Base-by-base conservation (phyloP, 106 monocot genomes). In the Apostasia shenzhenica region DNA sequence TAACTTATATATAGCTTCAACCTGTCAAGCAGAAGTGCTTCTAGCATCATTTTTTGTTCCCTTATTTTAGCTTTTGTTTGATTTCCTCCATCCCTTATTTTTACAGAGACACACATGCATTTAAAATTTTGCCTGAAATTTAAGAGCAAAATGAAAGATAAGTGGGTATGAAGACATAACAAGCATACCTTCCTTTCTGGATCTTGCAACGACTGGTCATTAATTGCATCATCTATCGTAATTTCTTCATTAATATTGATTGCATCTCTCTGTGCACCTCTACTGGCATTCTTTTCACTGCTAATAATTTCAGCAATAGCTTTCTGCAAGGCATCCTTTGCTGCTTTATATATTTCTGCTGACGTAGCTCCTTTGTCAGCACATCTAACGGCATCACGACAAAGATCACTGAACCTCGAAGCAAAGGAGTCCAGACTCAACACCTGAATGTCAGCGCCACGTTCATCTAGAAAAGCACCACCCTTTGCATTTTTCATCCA, bases 241-340 rank as follows among this genome's bases (percentile, higher is more conserved):
- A 95, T 80, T 69, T 91, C 95, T 59, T 95, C 95, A 80, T 95
- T 95, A 56, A 95, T 95, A 64, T 95, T 95, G 66, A 95, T 95
- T 52, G 82, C 76, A 77, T 89, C 92, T 58, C 88, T 73, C 63
- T 91, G 90, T 69, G 61, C 70, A 59, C 61, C 76, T 75, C 67
- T 75, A 45, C 68, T 61, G 48, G 59, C 70, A 77, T 69, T 81
- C 68, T 77, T 94, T 51, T 91, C 95, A 45, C 74, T 80, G 60
- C 71, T 57, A 51, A 81, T 55, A 61, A 91, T 88, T 71, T 95
- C 91, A 67, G 70, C 53, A 67, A 86, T 82, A 53, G 75, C 91
- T 72, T 84, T 88, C 44, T 82, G 81, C 51, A 95, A 67, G 40
- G 86, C 83, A 63, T 82, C 82, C 65, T 91, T 95, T 50, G 86